A percentile compares a stretch with the other conserved stretches of the same genome.
Evolutionary conservation across 768 basidiomycete genomes (phyloP).

Genomic region (Dioszegia aurantiaca): DNA sequence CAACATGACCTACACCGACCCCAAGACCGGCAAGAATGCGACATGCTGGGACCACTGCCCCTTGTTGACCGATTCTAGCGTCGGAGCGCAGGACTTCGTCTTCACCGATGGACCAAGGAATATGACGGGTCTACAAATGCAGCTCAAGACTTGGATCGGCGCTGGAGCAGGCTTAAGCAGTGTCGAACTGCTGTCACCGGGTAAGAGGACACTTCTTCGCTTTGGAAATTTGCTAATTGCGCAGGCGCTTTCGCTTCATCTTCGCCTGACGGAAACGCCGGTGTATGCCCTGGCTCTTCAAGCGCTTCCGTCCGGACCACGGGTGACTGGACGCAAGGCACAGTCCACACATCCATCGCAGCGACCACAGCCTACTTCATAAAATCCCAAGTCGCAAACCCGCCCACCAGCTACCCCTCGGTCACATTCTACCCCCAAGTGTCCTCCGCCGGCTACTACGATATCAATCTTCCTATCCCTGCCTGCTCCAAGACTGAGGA

Average conservation of each 20-base stretch:
- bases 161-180: slow-evolving; percentile 77
- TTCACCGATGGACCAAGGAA: slow-evolving; percentile 59
- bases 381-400: slow-evolving; percentile 62
- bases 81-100: slow-evolving; percentile 91
- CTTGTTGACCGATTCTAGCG: slow-evolving; percentile 67
- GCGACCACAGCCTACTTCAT: slow-evolving; percentile 77
- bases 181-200: slow-evolving; percentile 86
- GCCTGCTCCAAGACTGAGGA: slow-evolving; percentile 79
- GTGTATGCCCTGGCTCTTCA: slow-evolving; percentile 74
- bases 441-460: slow-evolving; percentile 81
- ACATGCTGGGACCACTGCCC: slow-evolving; percentile 80
- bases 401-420: slow-evolving; percentile 64
- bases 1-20: slow-evolving; percentile 73
- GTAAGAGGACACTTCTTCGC: slow-evolving; percentile 48
- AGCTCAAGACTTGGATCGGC: slow-evolving; percentile 72
- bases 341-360: slow-evolving; percentile 69
- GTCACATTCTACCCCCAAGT: slow-evolving; percentile 90
- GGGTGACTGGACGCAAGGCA: slow-evolving; percentile 67
- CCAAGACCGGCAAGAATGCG: slow-evolving; percentile 66
- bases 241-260: slow-evolving; percentile 73
- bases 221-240: slow-evolving; percentile 1
- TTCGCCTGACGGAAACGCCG: slow-evolving; percentile 60
- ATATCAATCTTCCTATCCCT: slow-evolving; percentile 77
- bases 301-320: slow-evolving; percentile 67
- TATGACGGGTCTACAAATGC: slow-evolving; percentile 86